Evolutionary conservation across 2,329 filamentous ascomycete genomes (phyloP).

Genomic region (Colletotrichum paranaense): DNA sequence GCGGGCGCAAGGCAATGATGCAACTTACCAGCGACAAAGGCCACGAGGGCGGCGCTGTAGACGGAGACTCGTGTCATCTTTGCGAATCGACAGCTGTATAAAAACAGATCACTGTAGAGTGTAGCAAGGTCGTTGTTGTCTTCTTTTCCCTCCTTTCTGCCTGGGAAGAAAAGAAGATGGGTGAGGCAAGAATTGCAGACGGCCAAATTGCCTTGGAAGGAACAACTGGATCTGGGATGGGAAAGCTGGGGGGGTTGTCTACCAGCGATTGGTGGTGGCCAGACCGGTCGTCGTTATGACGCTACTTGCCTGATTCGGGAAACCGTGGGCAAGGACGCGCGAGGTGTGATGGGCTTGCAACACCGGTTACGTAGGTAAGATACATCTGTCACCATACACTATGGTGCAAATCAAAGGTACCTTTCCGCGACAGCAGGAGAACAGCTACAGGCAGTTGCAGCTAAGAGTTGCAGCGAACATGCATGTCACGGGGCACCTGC

Average conservation of each 20-base stretch:
- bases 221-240: slow-evolving; percentile 4
- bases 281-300: slow-evolving; percentile 32
- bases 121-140: background rate
- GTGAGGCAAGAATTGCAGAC: slow-evolving; percentile 10
- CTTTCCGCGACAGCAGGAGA: background rate
- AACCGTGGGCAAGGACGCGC: slow-evolving; percentile 1
- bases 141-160: slow-evolving; percentile 21
- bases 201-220: slow-evolving; percentile 12
- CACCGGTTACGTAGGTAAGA: background rate
- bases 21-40: slow-evolving; percentile 55
- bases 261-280: slow-evolving; percentile 27
- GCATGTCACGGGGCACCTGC: background rate
- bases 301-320: slow-evolving; percentile 32
- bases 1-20: background rate
- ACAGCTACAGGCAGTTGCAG: background rate
- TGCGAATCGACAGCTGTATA: background rate
- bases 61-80: slow-evolving; percentile 57
- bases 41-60: slow-evolving; percentile 55
- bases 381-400: background rate
- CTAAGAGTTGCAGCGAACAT: background rate
- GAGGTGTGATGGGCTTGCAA: slow-evolving; percentile 3
- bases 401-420: background rate
- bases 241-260: slow-evolving; percentile 13
- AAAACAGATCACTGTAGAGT: background rate
- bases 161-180: background rate